phyloP scores from a whole-genome alignment of 345 rosid genomes.

The Carallia pectinifolia region DNA sequence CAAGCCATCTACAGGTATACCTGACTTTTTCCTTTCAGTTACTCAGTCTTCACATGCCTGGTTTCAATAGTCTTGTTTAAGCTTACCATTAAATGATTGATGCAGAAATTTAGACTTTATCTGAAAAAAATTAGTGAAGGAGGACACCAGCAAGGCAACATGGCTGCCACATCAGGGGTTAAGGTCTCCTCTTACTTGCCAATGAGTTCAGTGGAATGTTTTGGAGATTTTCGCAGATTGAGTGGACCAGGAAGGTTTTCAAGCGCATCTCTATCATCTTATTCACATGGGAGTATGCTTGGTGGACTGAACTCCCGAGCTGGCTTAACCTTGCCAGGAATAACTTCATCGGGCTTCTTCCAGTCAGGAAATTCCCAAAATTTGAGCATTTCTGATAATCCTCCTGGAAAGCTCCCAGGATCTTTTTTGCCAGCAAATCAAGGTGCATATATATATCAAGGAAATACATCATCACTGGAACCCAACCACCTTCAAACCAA shows the following conservation, averaged over 20 bases:
- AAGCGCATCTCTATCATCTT: conserved; percentile 47
- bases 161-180: conserved; percentile 51
- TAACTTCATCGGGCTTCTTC: conserved; percentile 47
- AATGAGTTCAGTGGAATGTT: conserved; percentile 52
- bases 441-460: conserved; percentile 41
- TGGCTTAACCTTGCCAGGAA: conserved; percentile 48
- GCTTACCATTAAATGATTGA: conserved; percentile 6
- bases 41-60: neutral
- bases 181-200: conserved; percentile 55
- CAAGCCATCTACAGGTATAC: conserved; percentile 88
- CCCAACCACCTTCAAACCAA: conserved; percentile 48
- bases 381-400: conserved; percentile 36
- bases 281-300: conserved; percentile 45
- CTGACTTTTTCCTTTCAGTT: conserved; percentile 16
- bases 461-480: conserved; percentile 43
- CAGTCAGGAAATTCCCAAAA: conserved; percentile 47
- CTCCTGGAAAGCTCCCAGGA: conserved; percentile 49
- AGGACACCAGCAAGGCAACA: conserved; percentile 50
- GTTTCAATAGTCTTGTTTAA: neutral
- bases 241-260: conserved; percentile 54
- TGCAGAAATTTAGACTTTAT: conserved; percentile 87
- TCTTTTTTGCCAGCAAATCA: conserved; percentile 37
- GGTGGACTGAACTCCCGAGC: conserved; percentile 58
- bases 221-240: conserved; percentile 49
- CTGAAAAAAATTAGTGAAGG: conserved; percentile 56